Evolutionary conservation across 805 yeast species (phyloP), one percentile per base, ranked within the genome.

Genomic region (Candida loeiensis): DNA sequence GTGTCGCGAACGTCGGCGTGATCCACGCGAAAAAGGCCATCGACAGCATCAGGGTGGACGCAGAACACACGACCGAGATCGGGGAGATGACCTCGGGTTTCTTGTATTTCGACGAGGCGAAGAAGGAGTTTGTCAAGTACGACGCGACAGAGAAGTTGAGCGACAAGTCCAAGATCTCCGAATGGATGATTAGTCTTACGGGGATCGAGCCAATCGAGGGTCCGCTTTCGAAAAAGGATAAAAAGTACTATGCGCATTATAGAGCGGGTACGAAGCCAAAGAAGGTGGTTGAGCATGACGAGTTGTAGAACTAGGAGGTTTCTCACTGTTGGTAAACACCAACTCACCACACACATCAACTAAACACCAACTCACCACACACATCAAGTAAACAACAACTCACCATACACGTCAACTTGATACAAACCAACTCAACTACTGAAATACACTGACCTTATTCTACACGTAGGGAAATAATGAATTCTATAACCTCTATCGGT

Each of bases 1-100:
- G 72, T 0, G 45, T 55, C 2, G 54, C 74, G 2, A 75, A 77
- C 30, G 71, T 76, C 49, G 82, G 71, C 1, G 71, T 64, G 55
- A 57, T 64, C 26, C 65, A 66, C 4, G 44, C 64, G 4, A 54
- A 56, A 6, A 49, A 50, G 4, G 47, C 52, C 11, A 35, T 18
- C 44, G 40, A 33, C 58, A 6, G 37, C 39, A 12, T 39, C 55
- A 30, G 32, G 25, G 28, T 29, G 13, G 30, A 18, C 20, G 14
- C 14, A n/a, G 34, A 29, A n/a, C n/a, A 22, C n/a, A 13, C 24
- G 16, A 17, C 20, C 19, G 22, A 49, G 3, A 28, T 63, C 3
- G 58, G 60, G 12, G 15, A 31, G n/a, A n/a, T 17, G 4, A 46
- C 61, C 14, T 69, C 73, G 6, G 42, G 54, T 3, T 51, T 68